Evolutionary conservation across 495 filamentous ascomycete species (phyloP).

Genomic region (Penicillium chermesinum): DNA sequence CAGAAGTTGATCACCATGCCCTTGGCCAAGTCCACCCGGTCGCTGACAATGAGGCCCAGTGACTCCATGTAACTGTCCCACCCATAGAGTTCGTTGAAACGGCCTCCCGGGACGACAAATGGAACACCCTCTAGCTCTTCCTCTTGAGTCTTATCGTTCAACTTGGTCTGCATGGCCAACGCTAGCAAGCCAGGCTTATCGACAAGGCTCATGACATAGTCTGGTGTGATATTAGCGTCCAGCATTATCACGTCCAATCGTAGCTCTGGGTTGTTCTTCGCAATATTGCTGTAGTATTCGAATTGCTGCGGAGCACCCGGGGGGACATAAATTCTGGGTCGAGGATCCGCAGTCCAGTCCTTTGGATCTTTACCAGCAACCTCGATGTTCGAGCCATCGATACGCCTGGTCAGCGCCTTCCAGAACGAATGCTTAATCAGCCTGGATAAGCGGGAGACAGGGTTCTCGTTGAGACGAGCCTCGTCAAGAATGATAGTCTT

Average conservation of each 20-base stretch:
- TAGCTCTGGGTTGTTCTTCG: constrained; percentile 68
- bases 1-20: constrained; percentile 93
- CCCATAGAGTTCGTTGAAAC: constrained; percentile 95
- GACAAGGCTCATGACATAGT: constrained; percentile 70
- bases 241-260: constrained; percentile 80
- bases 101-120: constrained; percentile 91
- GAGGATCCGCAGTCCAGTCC: constrained; percentile 82
- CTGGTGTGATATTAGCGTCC: constrained; percentile 63
- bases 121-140: constrained; percentile 71
- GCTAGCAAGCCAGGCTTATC: constrained; percentile 83
- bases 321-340: constrained; percentile 89
- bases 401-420: constrained; percentile 78
- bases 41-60: constrained; percentile 75
- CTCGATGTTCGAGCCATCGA: constrained; percentile 84
- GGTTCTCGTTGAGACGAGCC: constrained; percentile 83
- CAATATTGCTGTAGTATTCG: constrained; percentile 78
- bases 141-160: constrained; percentile 59
- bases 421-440: constrained; percentile 87
- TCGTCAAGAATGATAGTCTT: constrained; percentile 84
- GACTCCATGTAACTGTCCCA: constrained; percentile 99
- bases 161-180: constrained; percentile 74
- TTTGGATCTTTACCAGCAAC: constrained; percentile 82
- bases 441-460: constrained; percentile 76
- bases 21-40: constrained; percentile 78
- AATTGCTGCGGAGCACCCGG: constrained; percentile 78